Conservation (phyloP, 192 early-diverging fungal species). For the Backusella psychrophila region DNA sequence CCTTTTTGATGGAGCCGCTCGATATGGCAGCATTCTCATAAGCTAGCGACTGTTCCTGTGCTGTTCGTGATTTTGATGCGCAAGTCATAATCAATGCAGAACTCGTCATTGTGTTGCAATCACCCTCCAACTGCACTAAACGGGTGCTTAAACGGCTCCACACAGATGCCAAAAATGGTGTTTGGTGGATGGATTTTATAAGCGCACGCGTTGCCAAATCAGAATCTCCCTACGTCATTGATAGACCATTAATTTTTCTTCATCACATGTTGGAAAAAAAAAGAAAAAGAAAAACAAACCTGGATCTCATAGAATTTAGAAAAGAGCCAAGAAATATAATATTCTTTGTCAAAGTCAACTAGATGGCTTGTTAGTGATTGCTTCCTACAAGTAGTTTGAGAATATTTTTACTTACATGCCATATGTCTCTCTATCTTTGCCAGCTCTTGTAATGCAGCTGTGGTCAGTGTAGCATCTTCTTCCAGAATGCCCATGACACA, state of each 20-base stretch:
- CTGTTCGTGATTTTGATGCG: slow-evolving; percentile 24
- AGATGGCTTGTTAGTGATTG: not conserved
- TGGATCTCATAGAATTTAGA: slow-evolving; percentile 23
- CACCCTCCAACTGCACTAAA: slow-evolving; percentile 4
- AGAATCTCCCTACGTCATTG: slow-evolving; percentile 18
- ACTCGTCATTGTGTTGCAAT: slow-evolving; percentile 28
- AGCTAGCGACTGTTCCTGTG: slow-evolving; percentile 26
- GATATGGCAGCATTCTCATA: slow-evolving; percentile 37
- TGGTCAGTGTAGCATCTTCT: slow-evolving; percentile 59
- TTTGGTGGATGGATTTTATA: slow-evolving; percentile 42
- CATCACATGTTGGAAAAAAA: not conserved
- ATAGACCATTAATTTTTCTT: not conserved
- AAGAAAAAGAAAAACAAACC: slow-evolving; percentile 13
- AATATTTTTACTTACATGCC: slow-evolving; percentile 32
- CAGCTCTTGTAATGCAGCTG: slow-evolving; percentile 63
- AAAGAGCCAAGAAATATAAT: slow-evolving; percentile 27
- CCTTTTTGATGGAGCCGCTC: not conserved
- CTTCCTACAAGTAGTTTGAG: too few relatives aligned
- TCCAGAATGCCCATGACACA: slow-evolving; percentile 68
- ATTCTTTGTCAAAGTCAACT: slow-evolving; percentile 26
- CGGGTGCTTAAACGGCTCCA: slow-evolving; percentile 44
- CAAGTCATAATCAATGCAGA: slow-evolving; percentile 31
- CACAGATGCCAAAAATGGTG: slow-evolving; percentile 34
- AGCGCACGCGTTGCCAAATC: slow-evolving; percentile 31
- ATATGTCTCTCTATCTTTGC: slow-evolving; percentile 51